Evolutionary conservation across 1,284 basidiomycete genomes (phyloP).

Genomic region (Erythrobasidium hasegawianum): DNA sequence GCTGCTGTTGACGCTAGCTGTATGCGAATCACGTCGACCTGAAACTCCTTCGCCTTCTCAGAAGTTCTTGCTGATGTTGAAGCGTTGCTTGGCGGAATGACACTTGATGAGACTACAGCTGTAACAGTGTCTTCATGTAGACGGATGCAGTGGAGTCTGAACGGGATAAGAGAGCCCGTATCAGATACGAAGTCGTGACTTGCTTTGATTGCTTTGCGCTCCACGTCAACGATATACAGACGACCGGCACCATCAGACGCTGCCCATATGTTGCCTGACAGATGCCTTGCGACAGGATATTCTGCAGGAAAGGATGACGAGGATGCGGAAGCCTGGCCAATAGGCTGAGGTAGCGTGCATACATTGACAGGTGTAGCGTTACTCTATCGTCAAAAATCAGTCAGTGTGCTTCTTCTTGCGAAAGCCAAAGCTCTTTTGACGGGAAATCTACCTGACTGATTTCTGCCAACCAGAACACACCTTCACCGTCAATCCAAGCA

Average conservation of each 20-base stretch:
- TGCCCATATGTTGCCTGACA: constrained; percentile 57
- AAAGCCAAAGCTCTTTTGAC: neutral
- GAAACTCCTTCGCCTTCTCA: constrained; percentile 38
- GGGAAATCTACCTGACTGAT: constrained; percentile 1
- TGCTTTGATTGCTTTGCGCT: constrained; percentile 60
- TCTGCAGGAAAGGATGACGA: constrained; percentile 57
- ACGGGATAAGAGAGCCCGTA: constrained; percentile 54
- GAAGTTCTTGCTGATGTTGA: neutral
- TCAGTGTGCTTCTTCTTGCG: neutral
- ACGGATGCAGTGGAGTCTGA: constrained; percentile 52
- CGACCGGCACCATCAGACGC: constrained; percentile 69
- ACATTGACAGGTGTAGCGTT: neutral
- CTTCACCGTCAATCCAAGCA: constrained; percentile 26
- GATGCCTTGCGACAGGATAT: constrained; percentile 68
- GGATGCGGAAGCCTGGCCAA: constrained; percentile 56
- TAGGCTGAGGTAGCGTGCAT: constrained; percentile 37
- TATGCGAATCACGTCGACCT: constrained; percentile 42
- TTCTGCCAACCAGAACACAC: constrained; percentile 28
- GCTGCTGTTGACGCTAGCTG: neutral
- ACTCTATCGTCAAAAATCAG: neutral
- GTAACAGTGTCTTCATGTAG: constrained; percentile 19
- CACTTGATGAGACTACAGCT: constrained; percentile 33
- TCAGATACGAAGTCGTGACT: constrained; percentile 54
- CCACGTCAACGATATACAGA: constrained; percentile 57
- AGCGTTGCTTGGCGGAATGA: neutral